Base-by-base conservation (phyloP, 2,329 filamentous ascomycete species). In the Periconia sp. region DNA sequence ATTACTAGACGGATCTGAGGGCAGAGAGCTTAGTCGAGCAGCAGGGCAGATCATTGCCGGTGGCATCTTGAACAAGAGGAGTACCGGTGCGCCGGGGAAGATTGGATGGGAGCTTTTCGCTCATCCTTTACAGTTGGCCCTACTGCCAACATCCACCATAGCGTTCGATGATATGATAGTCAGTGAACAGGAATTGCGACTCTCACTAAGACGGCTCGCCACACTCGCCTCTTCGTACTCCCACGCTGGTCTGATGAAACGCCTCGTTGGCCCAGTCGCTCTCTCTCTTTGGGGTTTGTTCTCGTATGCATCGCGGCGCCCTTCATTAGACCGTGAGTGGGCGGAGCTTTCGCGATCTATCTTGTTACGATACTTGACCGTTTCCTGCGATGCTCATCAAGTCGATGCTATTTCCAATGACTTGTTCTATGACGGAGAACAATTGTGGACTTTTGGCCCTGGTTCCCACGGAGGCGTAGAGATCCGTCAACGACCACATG, bases 41-140 rank as follows among this genome's bases (percentile, higher is more conserved):
- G 80, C 82, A 9, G 76, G 81, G 0, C 84, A 84, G 52, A 77
- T 86, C 13, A 83, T 86, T 49, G 82, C 82, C 1, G 86, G 82
- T 57, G 85, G 86, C 0, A 82, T 89, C 13, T 65, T 89, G 7
- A 85, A 84, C 3, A 81, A 79, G 44, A 85, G 78, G 56, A 73
- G 79, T 18, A 82, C 77, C 36, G 86, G 86, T 9, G 83, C 84
- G 5, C 85, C 84, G 35, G 84, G 83, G 69, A 73, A 53, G 51
- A 48, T 56, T 7, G 86, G 85, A 6, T 88, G 85, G 85, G 76
- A 73, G 21, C 69, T 76, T 0, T 85, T 88, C 52, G 81, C 81
- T 2, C 73, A 77, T 37, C 84, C 85, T 0, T 71, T 88, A 5
- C 53, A 87, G 2, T 65, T 71, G 24, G 58, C 65, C 11, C 73